A percentile compares a stretch with the other conserved stretches of the same genome.
phyloP scores from a whole-genome alignment of 768 basidiomycete species.

The Macrolepiota albuminosa region DNA sequence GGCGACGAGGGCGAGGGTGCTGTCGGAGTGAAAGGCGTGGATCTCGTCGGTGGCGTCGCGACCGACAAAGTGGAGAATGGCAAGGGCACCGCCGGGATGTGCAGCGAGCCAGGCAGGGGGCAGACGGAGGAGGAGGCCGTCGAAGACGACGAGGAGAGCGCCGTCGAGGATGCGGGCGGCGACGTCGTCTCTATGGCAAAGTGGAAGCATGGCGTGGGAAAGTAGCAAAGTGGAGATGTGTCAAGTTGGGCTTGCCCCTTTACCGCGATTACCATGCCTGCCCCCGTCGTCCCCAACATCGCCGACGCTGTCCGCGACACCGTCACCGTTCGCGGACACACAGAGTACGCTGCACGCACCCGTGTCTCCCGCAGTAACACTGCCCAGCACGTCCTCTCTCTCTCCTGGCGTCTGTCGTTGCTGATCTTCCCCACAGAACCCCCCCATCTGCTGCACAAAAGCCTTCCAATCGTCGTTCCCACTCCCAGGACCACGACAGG shows the following conservation, averaged over 20 bases:
- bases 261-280: slow-evolving; percentile 28
- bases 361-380: slow-evolving; percentile 60
- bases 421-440: slow-evolving; percentile 8
- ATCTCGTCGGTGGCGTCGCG: slow-evolving; percentile 95
- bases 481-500: slow-evolving; percentile 40
- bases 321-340: slow-evolving; percentile 44
- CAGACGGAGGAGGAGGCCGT: slow-evolving; percentile 57
- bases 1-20: slow-evolving; percentile 49
- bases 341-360: slow-evolving; percentile 36
- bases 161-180: slow-evolving; percentile 71
- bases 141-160: slow-evolving; percentile 71
- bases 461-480: slow-evolving; percentile 35
- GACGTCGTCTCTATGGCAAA: slow-evolving; percentile 45
- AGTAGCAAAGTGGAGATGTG: not conserved
- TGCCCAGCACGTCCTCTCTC: slow-evolving; percentile 34
- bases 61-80: slow-evolving; percentile 92
- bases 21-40: slow-evolving; percentile 78
- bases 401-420: slow-evolving; percentile 5
- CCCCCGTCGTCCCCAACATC: slow-evolving; percentile 38
- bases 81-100: slow-evolving; percentile 87
- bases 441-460: slow-evolving; percentile 23
- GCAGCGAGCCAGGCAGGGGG: slow-evolving; percentile 72
- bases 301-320: slow-evolving; percentile 67
- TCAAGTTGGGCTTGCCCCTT: slow-evolving; percentile 31
- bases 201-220: slow-evolving; percentile 9